A percentile compares a stretch with the other conserved stretches of the same genome.
Evolutionary conservation across 352 stramenopile genomes (phyloP).

Genomic region (Globisporangium perplexum): DNA sequence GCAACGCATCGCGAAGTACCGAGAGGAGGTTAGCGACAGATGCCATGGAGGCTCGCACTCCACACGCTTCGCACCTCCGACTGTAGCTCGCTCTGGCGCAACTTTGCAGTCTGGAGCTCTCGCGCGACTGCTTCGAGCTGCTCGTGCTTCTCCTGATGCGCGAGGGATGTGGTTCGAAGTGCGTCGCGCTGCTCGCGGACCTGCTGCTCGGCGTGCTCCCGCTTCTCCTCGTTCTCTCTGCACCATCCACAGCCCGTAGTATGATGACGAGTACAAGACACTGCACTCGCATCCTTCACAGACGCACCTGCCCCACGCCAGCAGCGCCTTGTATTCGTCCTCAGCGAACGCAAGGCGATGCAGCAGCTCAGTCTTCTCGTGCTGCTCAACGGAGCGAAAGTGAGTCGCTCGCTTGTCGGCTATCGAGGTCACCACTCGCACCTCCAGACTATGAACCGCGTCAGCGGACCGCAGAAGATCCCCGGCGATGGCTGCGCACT

Average conservation of each 20-base stretch:
- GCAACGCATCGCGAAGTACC: neutral
- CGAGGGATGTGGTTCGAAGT: constrained; percentile 27
- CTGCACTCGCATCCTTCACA: neutral
- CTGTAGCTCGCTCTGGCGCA: constrained; percentile 16
- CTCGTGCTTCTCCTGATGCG: constrained; percentile 19
- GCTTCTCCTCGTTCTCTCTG: constrained; percentile 43
- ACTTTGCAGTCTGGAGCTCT: constrained; percentile 19
- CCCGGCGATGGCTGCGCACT: constrained; percentile 13
- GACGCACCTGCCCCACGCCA: constrained; percentile 24
- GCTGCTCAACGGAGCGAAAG: constrained; percentile 3
- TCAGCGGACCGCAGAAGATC: constrained; percentile 23
- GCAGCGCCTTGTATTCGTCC: constrained; percentile 27
- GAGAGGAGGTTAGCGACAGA: neutral
- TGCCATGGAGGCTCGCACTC: no score
- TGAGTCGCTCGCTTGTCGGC: neutral
- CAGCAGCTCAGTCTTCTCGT: constrained; percentile 17
- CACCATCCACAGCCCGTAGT: neutral
- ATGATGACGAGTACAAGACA: constrained; percentile 11
- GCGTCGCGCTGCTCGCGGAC: constrained; percentile 34
- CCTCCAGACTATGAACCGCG: constrained; percentile 16
- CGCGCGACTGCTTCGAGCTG: constrained; percentile 12
- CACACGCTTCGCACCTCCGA: constrained; percentile 14
- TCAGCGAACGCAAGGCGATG: constrained; percentile 22
- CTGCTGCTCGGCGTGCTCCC: constrained; percentile 20
- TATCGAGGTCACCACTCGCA: constrained; percentile 3